Percentiles rank a stretch among this genome's conserved stretches.
These are phyloP conservation scores for Cryptococcus sp. DNA, from an alignment of 1,284 basidiomycete species.

Conservation along the genomic window DNA sequence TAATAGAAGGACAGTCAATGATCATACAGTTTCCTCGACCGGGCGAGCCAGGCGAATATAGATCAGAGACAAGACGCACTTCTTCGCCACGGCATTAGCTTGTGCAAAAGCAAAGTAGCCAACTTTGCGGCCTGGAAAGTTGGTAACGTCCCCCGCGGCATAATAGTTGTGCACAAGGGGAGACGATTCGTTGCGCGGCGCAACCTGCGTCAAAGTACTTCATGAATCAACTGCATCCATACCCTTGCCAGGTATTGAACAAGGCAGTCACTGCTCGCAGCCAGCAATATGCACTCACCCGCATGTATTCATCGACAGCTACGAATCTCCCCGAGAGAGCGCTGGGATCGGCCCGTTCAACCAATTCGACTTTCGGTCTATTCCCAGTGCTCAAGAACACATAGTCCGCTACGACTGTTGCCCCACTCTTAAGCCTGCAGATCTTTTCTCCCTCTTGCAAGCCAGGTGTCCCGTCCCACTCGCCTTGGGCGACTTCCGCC, in stretches of 20 bases:
- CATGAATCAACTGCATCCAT: neutral
- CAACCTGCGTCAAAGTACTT: constrained; percentile 17
- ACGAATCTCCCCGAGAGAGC: constrained; percentile 36
- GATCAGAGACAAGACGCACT: constrained; percentile 19
- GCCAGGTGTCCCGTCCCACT: constrained; percentile 38
- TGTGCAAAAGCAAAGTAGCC: constrained; percentile 1
- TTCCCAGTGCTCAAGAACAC: constrained; percentile 54
- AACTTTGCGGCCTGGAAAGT: constrained; percentile 43
- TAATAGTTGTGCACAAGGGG: constrained; percentile 38
- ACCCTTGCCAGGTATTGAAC: neutral
- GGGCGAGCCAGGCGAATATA: neutral
- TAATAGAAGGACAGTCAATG: constrained; percentile 3
- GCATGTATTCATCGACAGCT: constrained; percentile 39
- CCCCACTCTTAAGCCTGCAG: constrained; percentile 41
- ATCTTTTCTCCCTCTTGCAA: constrained; percentile 25
- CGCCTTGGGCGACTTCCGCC: constrained; percentile 4
- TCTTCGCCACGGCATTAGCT: constrained; percentile 37
- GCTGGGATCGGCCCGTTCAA: constrained; percentile 35
- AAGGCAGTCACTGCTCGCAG: neutral
- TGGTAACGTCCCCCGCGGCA: constrained; percentile 46
- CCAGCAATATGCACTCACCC: constrained; percentile 11
- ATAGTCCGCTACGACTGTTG: constrained; percentile 51
- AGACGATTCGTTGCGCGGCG: constrained; percentile 18
- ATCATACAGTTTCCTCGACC: constrained; percentile 3
- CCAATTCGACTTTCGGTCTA: constrained; percentile 48